Percentiles rank a stretch among this genome's conserved stretches.
These are phyloP conservation scores for Annulohypoxylon nitens DNA, from an alignment of 495 filamentous ascomycete genomes.

Conservation along the genomic window DNA sequence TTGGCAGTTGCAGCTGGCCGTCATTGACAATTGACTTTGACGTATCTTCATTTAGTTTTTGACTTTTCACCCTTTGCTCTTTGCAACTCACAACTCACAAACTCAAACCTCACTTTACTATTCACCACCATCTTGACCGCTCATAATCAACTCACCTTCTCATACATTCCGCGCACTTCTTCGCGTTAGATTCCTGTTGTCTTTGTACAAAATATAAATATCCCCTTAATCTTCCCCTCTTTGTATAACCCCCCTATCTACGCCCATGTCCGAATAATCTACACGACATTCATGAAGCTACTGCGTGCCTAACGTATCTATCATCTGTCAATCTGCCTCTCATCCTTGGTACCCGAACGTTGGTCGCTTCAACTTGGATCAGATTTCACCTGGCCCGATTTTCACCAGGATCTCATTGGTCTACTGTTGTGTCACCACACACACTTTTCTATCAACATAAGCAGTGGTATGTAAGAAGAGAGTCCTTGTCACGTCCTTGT, in stretches of 20 bases:
- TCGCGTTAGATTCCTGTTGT: constrained; percentile 1
- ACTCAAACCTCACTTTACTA: neutral
- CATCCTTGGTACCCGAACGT: constrained; percentile 27
- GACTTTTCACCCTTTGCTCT: neutral
- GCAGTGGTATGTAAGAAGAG: constrained; percentile 47
- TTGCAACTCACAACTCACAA: neutral
- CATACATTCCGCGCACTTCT: neutral
- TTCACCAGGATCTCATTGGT: constrained; percentile 45
- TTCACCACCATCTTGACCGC: neutral
- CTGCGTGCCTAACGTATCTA: constrained; percentile 36
- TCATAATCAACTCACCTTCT: neutral
- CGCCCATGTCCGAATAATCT: constrained; percentile 21
- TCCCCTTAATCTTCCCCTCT: neutral
- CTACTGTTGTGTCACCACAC: constrained; percentile 32
- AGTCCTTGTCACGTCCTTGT: constrained; percentile 17
- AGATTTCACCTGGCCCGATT: constrained; percentile 42
- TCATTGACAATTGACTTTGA: neutral
- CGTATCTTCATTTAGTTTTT: neutral
- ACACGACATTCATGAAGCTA: constrained; percentile 5
- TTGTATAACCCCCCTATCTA: constrained; percentile 15
- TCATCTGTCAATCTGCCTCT: constrained; percentile 39
- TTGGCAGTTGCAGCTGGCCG: neutral
- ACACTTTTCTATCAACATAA: constrained; percentile 30
- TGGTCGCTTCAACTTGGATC: constrained; percentile 38
- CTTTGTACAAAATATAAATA: neutral